Percentiles rank a stretch among this genome's conserved stretches.
phyloP scores from a whole-genome alignment of 176 grass and related monocot genomes.

The Poa annua region DNA sequence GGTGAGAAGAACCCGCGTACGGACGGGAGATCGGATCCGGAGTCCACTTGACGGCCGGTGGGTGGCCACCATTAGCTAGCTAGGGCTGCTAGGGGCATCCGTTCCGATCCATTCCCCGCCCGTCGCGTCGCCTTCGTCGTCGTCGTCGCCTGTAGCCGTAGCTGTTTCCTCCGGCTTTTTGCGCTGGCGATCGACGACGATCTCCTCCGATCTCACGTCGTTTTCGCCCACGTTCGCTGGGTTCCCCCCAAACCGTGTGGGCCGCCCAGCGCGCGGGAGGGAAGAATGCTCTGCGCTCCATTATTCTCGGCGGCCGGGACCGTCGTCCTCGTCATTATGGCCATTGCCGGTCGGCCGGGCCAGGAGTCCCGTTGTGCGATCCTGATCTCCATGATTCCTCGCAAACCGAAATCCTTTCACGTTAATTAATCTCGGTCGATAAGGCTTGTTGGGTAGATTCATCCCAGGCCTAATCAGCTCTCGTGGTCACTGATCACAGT shows the following conservation, averaged over 20 bases:
- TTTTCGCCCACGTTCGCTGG: constrained; percentile 12
- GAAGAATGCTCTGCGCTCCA: background rate
- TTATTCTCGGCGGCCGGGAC: background rate
- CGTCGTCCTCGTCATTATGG: too few relatives aligned
- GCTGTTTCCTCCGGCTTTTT: background rate
- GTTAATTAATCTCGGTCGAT: background rate
- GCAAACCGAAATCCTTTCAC: background rate
- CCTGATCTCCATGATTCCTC: background rate
- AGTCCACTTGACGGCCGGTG: constrained; percentile 26
- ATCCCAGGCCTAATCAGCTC: too few relatives aligned
- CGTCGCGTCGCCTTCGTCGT: constrained; percentile 20
- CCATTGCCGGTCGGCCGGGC: too few relatives aligned
- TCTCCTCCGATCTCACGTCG: background rate
- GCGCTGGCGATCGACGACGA: background rate
- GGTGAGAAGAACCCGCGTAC: background rate
- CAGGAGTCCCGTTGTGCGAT: background rate
- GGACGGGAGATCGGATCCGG: background rate
- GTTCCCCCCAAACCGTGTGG: constrained; percentile 1
- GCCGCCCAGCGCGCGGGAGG: background rate
- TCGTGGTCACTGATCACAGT: background rate
- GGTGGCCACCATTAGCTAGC: background rate
- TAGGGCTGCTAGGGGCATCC: background rate
- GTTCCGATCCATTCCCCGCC: background rate
- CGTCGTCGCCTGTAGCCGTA: too few relatives aligned
- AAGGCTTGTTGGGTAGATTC: background rate